These are phyloP conservation scores for Irpex rosettiformis DNA, from an alignment of 1,284 basidiomycete genomes.

Conservation along the genomic window DNA sequence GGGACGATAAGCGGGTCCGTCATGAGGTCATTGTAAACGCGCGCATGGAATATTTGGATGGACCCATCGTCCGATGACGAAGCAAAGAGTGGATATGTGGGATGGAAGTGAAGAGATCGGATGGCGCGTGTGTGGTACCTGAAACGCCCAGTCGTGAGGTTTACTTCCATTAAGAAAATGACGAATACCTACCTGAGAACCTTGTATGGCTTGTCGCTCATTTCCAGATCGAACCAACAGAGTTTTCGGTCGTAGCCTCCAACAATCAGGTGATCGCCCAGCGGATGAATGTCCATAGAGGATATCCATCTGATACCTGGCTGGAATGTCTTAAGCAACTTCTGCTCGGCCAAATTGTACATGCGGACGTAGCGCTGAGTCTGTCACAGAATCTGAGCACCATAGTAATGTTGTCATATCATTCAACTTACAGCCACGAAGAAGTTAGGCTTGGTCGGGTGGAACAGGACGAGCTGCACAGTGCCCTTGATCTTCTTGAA, in stretches of 20 bases:
- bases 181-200: constrained; percentile 66
- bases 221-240: constrained; percentile 98
- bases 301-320: constrained; percentile 98
- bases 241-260: constrained; percentile 97
- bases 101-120: constrained; percentile 89
- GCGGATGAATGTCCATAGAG: constrained; percentile 93
- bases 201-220: constrained; percentile 95
- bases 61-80: constrained; percentile 96
- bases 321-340: constrained; percentile 87
- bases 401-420: background rate
- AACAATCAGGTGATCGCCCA: constrained; percentile 94
- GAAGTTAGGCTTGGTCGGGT: constrained; percentile 92
- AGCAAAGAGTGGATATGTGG: constrained; percentile 93
- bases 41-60: constrained; percentile 95
- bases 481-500: constrained; percentile 92
- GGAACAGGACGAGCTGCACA: constrained; percentile 92
- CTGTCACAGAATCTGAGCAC: constrained; percentile 31
- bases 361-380: constrained; percentile 96
- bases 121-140: constrained; percentile 95
- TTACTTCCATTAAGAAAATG: background rate
- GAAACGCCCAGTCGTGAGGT: constrained; percentile 15
- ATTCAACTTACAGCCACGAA: constrained; percentile 83
- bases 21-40: constrained; percentile 92
- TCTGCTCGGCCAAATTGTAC: constrained; percentile 94
- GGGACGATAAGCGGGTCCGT: constrained; percentile 97